Percentiles rank a stretch among this genome's conserved stretches.
phyloP scores from a whole-genome alignment of 1,284 basidiomycete genomes.

The Ganoderma resinaceum region DNA sequence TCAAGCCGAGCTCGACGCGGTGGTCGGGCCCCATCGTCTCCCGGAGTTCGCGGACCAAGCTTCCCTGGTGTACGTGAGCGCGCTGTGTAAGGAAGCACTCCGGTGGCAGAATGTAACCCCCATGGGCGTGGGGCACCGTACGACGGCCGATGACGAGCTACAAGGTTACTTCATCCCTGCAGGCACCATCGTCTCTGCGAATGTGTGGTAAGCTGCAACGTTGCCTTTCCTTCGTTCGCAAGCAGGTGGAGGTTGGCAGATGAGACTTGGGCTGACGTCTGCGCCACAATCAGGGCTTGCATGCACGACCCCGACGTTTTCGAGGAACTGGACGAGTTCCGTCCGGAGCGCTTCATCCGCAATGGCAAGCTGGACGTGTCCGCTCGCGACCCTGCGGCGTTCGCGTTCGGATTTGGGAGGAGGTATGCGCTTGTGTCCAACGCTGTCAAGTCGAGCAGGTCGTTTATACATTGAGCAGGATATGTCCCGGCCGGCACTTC shows the following conservation, averaged over 20 bases:
- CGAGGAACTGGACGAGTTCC: slow-evolving; percentile 26
- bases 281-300: slow-evolving; percentile 17
- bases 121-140: slow-evolving; percentile 16
- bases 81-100: slow-evolving; percentile 30
- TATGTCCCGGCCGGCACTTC: slow-evolving; percentile 26
- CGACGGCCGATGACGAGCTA: slow-evolving; percentile 23
- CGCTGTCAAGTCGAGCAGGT: not conserved
- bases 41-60: slow-evolving; percentile 27
- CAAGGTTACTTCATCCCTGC: slow-evolving; percentile 33
- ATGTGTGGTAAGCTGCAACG: slow-evolving; percentile 29
- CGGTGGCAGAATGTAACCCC: slow-evolving; percentile 30
- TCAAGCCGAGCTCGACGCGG: slow-evolving; percentile 39
- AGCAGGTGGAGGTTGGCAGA: not conserved
- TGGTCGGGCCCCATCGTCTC: slow-evolving; percentile 35
- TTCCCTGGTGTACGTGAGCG: slow-evolving; percentile 28
- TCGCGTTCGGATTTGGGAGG: slow-evolving; percentile 18
- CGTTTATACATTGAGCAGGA: slow-evolving; percentile 6
- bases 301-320: slow-evolving; percentile 28
- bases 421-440: slow-evolving; percentile 4
- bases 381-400: slow-evolving; percentile 10
- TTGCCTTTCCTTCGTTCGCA: too few species aligned
- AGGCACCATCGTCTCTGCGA: slow-evolving; percentile 29
- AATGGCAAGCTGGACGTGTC: slow-evolving; percentile 21
- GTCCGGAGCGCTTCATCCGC: slow-evolving; percentile 29
- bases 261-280: not conserved